A percentile compares a stretch with the other conserved stretches of the same genome.
Conservation (phyloP, 768 basidiomycete genomes). For the Boletus rubroflammeus region DNA sequence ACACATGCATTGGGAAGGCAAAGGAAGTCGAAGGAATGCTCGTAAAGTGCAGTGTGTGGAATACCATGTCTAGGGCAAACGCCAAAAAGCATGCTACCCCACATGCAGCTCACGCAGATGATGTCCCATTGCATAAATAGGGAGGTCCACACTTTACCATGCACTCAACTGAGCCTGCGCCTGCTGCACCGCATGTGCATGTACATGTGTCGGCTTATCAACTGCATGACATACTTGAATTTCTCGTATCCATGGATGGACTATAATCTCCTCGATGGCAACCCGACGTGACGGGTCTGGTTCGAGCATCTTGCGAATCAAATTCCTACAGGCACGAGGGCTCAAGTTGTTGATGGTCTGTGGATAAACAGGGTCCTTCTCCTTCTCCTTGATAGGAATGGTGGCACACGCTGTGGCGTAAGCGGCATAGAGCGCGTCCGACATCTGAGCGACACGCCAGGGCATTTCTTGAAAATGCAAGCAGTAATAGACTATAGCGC, state of each 20-base stretch:
- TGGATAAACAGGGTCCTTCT: conserved; percentile 34
- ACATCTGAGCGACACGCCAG: conserved; percentile 89
- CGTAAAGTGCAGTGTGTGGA: conserved; percentile 9
- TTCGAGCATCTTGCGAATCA: conserved; percentile 93
- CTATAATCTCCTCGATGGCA: conserved; percentile 77
- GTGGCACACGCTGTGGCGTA: conserved; percentile 50
- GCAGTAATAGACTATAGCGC: conserved; percentile 97
- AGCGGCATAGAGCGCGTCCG: conserved; percentile 76
- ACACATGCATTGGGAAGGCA: conserved; percentile 8
- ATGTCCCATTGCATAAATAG: neutral
- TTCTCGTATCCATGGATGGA: conserved; percentile 71
- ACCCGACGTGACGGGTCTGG: conserved; percentile 79
- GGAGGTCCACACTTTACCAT: conserved; percentile 3
- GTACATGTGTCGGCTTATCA: conserved; percentile 63
- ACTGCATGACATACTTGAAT: conserved; percentile 82
- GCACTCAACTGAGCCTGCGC: conserved; percentile 42
- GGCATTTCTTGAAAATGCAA: conserved; percentile 97
- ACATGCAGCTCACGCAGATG: neutral
- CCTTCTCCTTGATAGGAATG: conserved; percentile 29
- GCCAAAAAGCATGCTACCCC: conserved; percentile 1
- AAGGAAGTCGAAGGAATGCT: conserved; percentile 3
- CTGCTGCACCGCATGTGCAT: conserved; percentile 62
- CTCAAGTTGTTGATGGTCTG: conserved; percentile 85
- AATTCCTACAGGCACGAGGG: conserved; percentile 75
- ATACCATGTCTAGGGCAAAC: conserved; percentile 21